Base-by-base conservation (phyloP, 2,329 filamentous ascomycete genomes). In the Diaporthe batatas region DNA sequence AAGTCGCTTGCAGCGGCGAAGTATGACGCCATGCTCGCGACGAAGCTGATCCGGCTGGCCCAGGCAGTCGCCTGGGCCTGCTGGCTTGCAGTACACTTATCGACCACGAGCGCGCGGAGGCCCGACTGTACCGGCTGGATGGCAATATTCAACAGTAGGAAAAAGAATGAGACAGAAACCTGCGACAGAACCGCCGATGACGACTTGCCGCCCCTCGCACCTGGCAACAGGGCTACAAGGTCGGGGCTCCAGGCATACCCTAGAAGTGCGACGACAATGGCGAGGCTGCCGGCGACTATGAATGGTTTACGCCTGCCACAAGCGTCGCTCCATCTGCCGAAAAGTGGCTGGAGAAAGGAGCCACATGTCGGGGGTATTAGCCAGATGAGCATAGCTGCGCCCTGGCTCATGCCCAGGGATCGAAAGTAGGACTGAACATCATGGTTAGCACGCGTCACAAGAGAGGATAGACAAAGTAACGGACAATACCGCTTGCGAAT, bases 21-120 rank as follows among this genome's bases (percentile, higher is more conserved):
- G 47, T 49, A 49, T 49, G 47, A n/a, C 47, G 47, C 47, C 47
- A 49, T 49, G 47, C 47, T 49, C 47, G 47, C 47, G 47, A 49
- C 18, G 47, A 49, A 49, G 47, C 47, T 49, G n/a, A 49, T 49
- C 47, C 47, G 47, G 8, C 47, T 49, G 21, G 47, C 47, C 47
- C 47, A 49, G 21, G 47, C 47, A 49, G 47, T 49, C 47, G 47
- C 47, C 47, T 49, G 47, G 47, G 47, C 21, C 21, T 49, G 47
- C 47, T 49, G 47, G 47, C 47, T 49, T 7, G 47, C n/a, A 49
- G n/a, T 21, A 11, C 47, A 49, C 47, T 49, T 49, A 11, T 49
- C 47, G 21, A 49, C 47, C 47, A 49, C 47, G 47, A 49, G 47
- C 8, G 47, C 47, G 6, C 47, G 47, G 47, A 49, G 47, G 47